Evolutionary conservation across 2,329 filamentous ascomycete species (phyloP).

Genomic region (Proliferodiscus dingleyae): DNA sequence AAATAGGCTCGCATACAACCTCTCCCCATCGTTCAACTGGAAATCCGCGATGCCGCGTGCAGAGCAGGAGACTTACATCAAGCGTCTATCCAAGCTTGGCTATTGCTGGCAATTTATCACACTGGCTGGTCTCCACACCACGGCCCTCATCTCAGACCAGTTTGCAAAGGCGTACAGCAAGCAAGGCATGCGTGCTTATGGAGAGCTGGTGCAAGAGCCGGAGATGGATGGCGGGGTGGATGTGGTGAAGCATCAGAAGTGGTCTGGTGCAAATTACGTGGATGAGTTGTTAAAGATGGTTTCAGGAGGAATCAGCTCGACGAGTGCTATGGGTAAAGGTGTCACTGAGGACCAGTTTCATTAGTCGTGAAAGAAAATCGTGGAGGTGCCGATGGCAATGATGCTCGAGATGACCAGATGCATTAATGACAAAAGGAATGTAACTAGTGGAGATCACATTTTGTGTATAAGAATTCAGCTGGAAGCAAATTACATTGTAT

Average conservation of each 20-base stretch:
- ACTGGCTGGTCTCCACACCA: constrained; percentile 93
- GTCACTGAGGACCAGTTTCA: constrained; percentile 98
- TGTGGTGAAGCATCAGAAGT: constrained; percentile 98
- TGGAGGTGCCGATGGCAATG: background rate
- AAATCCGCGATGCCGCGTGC: constrained; percentile 88
- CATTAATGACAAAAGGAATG: background rate
- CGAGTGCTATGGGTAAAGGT: constrained; percentile 93
- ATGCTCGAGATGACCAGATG: background rate
- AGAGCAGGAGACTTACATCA: constrained; percentile 97
- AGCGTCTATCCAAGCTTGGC: constrained; percentile 76
- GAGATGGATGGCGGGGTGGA: constrained; percentile 90
- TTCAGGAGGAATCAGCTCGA: constrained; percentile 83
- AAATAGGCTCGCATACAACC: constrained; percentile 88
- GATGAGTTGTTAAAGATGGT: constrained; percentile 98
- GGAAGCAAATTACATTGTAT: too few relatives aligned
- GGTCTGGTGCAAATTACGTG: constrained; percentile 91
- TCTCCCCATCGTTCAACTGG: constrained; percentile 99
- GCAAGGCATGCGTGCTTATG: constrained; percentile 92
- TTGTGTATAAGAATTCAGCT: too few relatives aligned
- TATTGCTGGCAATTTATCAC: constrained; percentile 99
- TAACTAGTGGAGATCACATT: too few relatives aligned
- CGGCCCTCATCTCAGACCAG: constrained; percentile 82
- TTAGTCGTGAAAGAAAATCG: constrained; percentile 8
- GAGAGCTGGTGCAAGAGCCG: constrained; percentile 94
- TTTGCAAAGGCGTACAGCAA: constrained; percentile 79